Evolutionary conservation across 2,329 filamentous ascomycete species (phyloP).

Genomic region (Penicillium sp.): DNA sequence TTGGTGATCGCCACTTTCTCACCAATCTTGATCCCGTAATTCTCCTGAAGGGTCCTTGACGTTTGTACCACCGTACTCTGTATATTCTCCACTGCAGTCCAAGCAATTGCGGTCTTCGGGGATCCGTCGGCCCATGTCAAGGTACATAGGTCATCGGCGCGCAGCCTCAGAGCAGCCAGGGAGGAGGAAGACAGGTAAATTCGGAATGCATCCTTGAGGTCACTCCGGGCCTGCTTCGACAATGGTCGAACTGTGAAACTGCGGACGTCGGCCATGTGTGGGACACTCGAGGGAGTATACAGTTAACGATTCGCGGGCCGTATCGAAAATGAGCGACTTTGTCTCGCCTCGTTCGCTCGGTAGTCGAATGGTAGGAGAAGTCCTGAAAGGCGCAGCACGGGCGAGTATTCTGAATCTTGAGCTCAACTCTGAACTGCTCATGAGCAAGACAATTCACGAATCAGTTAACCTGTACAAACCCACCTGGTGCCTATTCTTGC

Average conservation of each 20-base stretch:
- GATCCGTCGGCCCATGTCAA: conserved; percentile 38
- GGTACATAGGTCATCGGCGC: conserved; percentile 60
- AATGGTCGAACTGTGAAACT: conserved; percentile 58
- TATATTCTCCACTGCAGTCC: conserved; percentile 63
- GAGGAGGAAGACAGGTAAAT: conserved; percentile 59
- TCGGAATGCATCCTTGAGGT: conserved; percentile 60
- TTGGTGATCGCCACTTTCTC: conserved; percentile 66
- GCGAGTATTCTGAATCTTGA: neutral
- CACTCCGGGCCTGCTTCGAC: conserved; percentile 48
- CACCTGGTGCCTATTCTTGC: neutral
- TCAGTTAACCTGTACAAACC: neutral
- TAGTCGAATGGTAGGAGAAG: neutral
- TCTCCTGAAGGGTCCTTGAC: conserved; percentile 71
- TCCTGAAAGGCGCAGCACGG: neutral
- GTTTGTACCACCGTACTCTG: conserved; percentile 70
- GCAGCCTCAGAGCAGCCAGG: conserved; percentile 56
- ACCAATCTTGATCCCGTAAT: conserved; percentile 70
- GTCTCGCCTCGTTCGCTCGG: neutral
- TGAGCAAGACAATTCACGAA: neutral
- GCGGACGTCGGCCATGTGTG: conserved; percentile 39
- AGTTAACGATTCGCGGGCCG: neutral
- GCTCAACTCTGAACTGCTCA: neutral
- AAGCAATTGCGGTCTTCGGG: conserved; percentile 62
- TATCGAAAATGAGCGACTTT: neutral
- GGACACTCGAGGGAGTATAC: neutral